Percentiles rank a stretch among this genome's conserved stretches.
These are phyloP conservation scores for Fusarium sp. DNA, from an alignment of 2,329 filamentous ascomycete genomes.

Conservation along the genomic window DNA sequence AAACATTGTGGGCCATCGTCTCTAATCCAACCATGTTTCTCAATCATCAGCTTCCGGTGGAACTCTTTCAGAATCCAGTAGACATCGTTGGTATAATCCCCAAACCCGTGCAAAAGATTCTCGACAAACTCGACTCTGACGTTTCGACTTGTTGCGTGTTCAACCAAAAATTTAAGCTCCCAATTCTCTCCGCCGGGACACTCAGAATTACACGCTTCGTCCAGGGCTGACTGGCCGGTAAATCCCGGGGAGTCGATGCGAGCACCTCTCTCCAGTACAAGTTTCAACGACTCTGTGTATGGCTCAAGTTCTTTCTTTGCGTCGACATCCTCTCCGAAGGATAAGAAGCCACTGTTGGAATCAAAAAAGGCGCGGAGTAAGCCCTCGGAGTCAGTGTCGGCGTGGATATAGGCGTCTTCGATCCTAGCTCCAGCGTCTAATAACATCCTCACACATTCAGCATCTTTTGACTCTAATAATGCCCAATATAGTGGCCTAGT, in stretches of 20 bases:
- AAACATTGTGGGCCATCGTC: no score
- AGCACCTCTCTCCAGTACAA: slow-evolving; percentile 6
- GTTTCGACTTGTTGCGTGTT: slow-evolving; percentile 10
- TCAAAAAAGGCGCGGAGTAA: slow-evolving; percentile 4
- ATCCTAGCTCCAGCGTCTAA: slow-evolving; percentile 16
- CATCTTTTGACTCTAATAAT: not conserved
- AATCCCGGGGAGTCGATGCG: not conserved
- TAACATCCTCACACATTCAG: slow-evolving; percentile 8
- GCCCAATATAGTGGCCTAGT: slow-evolving; percentile 5
- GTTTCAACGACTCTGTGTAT: not conserved
- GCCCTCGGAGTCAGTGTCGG: not conserved
- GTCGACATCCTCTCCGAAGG: rapidly evolving
- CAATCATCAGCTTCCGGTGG: not conserved
- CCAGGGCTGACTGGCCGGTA: not conserved
- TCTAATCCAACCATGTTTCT: not conserved
- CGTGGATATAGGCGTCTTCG: not conserved
- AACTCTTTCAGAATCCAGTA: not conserved
- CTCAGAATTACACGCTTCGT: not conserved
- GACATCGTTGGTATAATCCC: not conserved
- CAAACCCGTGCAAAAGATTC: not conserved
- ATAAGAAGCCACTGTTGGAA: not conserved
- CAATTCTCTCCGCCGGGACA: not conserved
- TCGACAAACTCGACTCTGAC: not conserved
- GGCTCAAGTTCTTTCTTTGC: not conserved
- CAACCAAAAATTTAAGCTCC: slow-evolving; percentile 11